Conservation (phyloP, 2,329 filamentous ascomycete genomes). For the Apiospora rasikravindrae region DNA sequence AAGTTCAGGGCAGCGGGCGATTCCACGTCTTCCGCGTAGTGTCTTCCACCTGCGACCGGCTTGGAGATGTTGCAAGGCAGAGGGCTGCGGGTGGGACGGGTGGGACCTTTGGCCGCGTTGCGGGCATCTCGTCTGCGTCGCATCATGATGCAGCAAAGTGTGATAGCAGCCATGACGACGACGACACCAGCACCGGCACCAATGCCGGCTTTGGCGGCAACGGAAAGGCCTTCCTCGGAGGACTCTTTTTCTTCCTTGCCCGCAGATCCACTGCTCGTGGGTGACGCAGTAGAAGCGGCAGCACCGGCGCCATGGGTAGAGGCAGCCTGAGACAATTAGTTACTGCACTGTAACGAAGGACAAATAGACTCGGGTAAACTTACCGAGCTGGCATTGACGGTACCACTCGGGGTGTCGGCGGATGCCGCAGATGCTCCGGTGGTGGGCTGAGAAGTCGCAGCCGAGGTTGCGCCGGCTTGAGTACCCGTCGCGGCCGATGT, state of each 20-base stretch:
- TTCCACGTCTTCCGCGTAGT: conserved; percentile 21
- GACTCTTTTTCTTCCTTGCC: background rate
- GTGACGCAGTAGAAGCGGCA: background rate
- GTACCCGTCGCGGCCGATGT: background rate
- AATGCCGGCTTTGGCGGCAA: conserved; percentile 24
- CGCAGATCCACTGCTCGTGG: background rate
- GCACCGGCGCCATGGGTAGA: background rate
- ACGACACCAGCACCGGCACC: conserved; percentile 24
- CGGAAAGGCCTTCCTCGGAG: conserved; percentile 5
- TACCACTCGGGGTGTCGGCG: background rate
- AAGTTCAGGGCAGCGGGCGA: background rate
- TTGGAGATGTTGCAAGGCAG: conserved; percentile 22
- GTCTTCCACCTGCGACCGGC: conserved; percentile 21
- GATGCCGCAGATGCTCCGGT: background rate
- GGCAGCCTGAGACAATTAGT: conserved; percentile 10
- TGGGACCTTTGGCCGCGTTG: background rate
- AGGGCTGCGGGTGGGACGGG: conserved; percentile 21
- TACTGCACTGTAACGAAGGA: background rate
- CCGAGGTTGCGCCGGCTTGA: conserved; percentile 5
- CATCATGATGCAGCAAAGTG: conserved; percentile 20
- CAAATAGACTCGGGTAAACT: background rate
- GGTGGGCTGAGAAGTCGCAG: background rate
- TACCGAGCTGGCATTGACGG: background rate
- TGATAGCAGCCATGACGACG: conserved; percentile 19
- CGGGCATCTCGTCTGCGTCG: conserved; percentile 2